phyloP scores from a whole-genome alignment of 495 filamentous ascomycete species.

The Darksidea phi region DNA sequence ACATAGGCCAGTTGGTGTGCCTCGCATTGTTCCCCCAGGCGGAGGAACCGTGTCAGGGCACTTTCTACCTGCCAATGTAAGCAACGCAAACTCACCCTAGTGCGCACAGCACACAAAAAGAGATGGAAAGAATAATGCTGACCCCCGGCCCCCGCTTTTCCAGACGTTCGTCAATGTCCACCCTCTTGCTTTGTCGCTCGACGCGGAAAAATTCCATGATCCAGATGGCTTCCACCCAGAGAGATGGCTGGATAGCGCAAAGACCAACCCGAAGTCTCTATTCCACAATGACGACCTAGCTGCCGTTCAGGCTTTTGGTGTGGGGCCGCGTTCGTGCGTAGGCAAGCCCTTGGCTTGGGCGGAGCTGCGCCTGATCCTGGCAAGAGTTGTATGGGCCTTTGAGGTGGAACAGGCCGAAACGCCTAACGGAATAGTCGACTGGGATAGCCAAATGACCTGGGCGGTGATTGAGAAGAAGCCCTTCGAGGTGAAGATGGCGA shows the following conservation, averaged over 20 bases:
- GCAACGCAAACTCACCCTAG: too few species aligned
- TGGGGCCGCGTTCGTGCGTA: conserved; percentile 38
- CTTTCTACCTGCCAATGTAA: too few species aligned
- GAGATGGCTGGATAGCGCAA: conserved; percentile 27
- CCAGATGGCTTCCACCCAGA: conserved; percentile 42
- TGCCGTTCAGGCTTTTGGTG: conserved; percentile 29
- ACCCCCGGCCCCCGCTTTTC: too few species aligned
- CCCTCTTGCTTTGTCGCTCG: too few species aligned
- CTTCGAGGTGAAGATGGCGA: conserved; percentile 10
- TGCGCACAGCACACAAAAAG: too few species aligned
- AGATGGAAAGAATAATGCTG: too few species aligned
- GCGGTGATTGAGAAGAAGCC: conserved; percentile 10
- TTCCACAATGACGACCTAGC: conserved; percentile 30
- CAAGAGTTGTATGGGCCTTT: conserved; percentile 36
- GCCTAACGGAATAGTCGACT: background rate
- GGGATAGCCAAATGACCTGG: conserved; percentile 11
- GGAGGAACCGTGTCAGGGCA: too few species aligned
- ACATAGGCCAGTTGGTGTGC: background rate
- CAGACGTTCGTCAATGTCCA: too few species aligned
- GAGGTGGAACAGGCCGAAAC: conserved; percentile 22
- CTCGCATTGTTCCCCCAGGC: too few species aligned
- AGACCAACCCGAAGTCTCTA: background rate
- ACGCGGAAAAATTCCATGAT: conserved; percentile 48
- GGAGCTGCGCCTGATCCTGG: conserved; percentile 36
- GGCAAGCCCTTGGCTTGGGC: conserved; percentile 29